Conservation (phyloP, 495 filamentous ascomycete species). For the Neurospora tetrasperma region DNA sequence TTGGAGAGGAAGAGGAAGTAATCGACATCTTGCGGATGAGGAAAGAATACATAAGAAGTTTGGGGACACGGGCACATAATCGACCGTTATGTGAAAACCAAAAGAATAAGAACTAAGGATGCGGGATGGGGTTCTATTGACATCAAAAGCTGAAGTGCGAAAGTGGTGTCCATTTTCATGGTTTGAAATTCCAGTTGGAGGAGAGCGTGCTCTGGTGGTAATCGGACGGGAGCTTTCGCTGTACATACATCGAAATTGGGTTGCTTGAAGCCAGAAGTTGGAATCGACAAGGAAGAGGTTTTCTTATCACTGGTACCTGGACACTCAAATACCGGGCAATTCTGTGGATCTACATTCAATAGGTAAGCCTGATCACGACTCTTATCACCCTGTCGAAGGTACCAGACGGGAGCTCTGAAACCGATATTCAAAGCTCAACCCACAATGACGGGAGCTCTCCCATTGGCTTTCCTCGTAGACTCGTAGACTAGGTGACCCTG, state of each 20-base stretch:
- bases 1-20: slow-evolving; percentile 42
- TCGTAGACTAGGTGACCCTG: not conserved
- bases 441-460: not conserved
- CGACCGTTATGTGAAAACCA: not conserved
- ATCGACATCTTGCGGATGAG: slow-evolving; percentile 13
- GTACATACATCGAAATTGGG: not conserved
- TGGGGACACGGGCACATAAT: not conserved
- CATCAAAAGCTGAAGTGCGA: not conserved
- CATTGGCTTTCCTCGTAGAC: not conserved
- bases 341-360: not conserved
- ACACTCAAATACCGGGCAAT: not conserved
- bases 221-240: not conserved
- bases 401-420: not conserved
- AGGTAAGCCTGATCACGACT: not conserved
- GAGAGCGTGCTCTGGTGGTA: not conserved
- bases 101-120: not conserved
- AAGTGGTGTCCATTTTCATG: not conserved
- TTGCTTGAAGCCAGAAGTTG: not conserved
- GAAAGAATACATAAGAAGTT: not conserved
- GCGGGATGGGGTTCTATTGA: not conserved
- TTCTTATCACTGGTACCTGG: not conserved
- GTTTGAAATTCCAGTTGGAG: not conserved
- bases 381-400: not conserved
- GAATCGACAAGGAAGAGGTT: not conserved
- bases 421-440: too few species aligned